phyloP scores from a whole-genome alignment of 2,329 filamentous ascomycete genomes.

The Claviceps lovelessii region DNA sequence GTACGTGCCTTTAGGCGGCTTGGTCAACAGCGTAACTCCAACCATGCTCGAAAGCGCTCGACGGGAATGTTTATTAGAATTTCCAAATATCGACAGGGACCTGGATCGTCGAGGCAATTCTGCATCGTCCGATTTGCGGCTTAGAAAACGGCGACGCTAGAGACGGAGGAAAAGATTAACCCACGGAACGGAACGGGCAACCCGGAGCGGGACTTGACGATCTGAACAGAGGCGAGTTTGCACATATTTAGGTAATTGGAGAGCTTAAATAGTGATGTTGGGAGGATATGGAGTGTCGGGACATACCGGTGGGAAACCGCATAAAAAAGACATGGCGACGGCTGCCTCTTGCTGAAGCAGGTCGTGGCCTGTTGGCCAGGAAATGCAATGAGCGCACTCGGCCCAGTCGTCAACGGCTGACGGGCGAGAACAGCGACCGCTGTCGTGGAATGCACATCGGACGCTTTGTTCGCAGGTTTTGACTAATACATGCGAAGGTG shows the following conservation, averaged over 20 bases:
- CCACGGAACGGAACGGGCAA: background rate
- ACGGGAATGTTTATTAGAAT: conserved; percentile 18
- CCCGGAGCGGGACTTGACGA: background rate
- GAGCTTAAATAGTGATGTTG: background rate
- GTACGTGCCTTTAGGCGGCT: conserved; percentile 13
- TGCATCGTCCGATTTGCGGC: conserved; percentile 3
- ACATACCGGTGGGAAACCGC: conserved; percentile 13
- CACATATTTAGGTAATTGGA: background rate
- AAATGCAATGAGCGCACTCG: background rate
- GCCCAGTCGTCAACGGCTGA: background rate
- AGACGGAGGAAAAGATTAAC: conserved; percentile 1
- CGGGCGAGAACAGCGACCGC: background rate
- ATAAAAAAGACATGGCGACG: conserved; percentile 10
- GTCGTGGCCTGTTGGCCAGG: background rate
- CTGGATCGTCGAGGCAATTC: conserved; percentile 18
- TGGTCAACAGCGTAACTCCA: conserved; percentile 16
- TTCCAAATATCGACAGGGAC: conserved; percentile 27
- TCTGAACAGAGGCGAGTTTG: background rate
- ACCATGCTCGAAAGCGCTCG: conserved; percentile 20
- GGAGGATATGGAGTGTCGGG: background rate
- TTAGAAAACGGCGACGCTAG: conserved; percentile 9
- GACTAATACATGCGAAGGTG: background rate
- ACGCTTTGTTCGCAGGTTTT: background rate
- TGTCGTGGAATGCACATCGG: background rate
- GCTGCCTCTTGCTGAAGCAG: background rate